Conservation (phyloP, 345 rosid genomes). For the Eucalyptus victrix region DNA sequence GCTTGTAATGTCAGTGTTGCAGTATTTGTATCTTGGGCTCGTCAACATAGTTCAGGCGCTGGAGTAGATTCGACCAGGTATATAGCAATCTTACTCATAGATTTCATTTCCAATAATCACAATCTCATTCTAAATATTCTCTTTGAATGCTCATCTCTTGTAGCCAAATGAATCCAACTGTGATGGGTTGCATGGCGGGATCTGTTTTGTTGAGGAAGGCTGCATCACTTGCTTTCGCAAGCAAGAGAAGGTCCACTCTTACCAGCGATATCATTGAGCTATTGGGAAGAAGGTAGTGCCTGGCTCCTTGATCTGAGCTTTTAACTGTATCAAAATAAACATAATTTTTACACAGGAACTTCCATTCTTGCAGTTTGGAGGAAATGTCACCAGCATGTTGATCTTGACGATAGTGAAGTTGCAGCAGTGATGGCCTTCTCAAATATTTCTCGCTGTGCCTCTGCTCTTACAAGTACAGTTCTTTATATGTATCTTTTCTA, state of each 20-base stretch:
- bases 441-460: background rate
- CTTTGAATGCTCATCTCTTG: background rate
- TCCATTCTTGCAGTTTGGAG: slow-evolving; percentile 1
- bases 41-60: slow-evolving; percentile 11
- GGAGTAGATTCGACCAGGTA: slow-evolving; percentile 13
- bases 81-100: slow-evolving; percentile 9
- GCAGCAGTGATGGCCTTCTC: background rate
- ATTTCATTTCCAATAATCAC: background rate
- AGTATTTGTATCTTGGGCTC: slow-evolving; percentile 84
- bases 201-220: slow-evolving; percentile 85
- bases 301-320: background rate
- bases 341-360: background rate
- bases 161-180: slow-evolving; percentile 44
- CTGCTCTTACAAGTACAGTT: background rate
- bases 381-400: background rate
- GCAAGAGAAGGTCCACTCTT: slow-evolving; percentile 71
- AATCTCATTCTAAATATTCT: background rate
- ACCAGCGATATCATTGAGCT: slow-evolving; percentile 68
- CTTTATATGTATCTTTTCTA: background rate
- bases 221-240: slow-evolving; percentile 59
- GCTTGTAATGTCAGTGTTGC: slow-evolving; percentile 45
- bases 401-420: background rate
- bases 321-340: background rate
- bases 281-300: slow-evolving; percentile 62
- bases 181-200: slow-evolving; percentile 87